Percentiles rank a stretch among this genome's conserved stretches.
Evolutionary conservation across 306 rosid species (phyloP).

Genomic region (Glycine soja): DNA sequence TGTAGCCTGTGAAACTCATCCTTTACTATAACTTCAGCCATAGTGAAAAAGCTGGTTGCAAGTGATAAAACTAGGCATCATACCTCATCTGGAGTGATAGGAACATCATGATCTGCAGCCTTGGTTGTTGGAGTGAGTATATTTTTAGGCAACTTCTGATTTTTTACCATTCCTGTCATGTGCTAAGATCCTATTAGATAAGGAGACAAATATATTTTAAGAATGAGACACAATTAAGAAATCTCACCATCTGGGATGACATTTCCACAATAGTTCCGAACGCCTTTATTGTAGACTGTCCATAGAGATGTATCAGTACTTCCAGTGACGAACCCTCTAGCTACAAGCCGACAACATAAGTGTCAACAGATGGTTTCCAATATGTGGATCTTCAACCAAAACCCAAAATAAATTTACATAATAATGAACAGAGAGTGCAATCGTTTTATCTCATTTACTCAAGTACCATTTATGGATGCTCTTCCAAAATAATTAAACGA

Average conservation of each 20-base stretch:
- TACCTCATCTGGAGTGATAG: slow-evolving; percentile 92
- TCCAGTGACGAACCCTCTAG: slow-evolving; percentile 97
- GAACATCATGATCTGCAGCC: slow-evolving; percentile 92
- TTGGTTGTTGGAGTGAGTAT: slow-evolving; percentile 97
- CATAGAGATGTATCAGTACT: slow-evolving; percentile 95
- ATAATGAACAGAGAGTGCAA: slow-evolving; percentile 11
- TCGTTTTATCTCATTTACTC: not conserved
- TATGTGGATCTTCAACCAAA: not conserved
- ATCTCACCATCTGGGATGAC: slow-evolving; percentile 77
- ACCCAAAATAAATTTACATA: slow-evolving; percentile 6
- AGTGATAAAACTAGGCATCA: slow-evolving; percentile 30
- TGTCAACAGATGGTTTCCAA: slow-evolving; percentile 34
- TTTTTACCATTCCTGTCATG: slow-evolving; percentile 78
- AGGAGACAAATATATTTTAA: not conserved
- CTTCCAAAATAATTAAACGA: slow-evolving; percentile 27
- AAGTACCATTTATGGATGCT: not conserved
- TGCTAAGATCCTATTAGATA: slow-evolving; percentile 42
- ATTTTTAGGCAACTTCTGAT: slow-evolving; percentile 76
- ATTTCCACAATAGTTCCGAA: slow-evolving; percentile 86
- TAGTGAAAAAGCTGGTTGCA: slow-evolving; percentile 18
- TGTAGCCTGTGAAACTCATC: not conserved
- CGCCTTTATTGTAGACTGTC: slow-evolving; percentile 88
- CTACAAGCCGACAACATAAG: slow-evolving; percentile 54
- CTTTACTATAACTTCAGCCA: slow-evolving; percentile 4
- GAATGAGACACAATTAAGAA: slow-evolving; percentile 24